These are phyloP conservation scores for Cyclocybe cylindracea DNA, from an alignment of 768 basidiomycete species.

Conservation along the genomic window DNA sequence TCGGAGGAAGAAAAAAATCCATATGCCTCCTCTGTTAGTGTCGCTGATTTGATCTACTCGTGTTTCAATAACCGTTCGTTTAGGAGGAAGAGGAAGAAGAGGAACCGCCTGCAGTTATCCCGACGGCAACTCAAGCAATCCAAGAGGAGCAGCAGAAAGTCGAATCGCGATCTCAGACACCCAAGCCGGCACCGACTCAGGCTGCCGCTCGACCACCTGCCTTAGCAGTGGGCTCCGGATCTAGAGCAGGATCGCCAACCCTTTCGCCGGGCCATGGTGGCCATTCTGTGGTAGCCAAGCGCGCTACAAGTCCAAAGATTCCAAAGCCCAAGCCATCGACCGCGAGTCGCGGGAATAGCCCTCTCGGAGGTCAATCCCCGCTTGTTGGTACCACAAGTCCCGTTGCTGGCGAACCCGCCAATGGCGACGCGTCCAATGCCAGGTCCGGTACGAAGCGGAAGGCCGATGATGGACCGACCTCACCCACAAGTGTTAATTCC, in stretches of 20 bases:
- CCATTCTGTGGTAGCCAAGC: conserved; percentile 78
- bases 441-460: conserved; percentile 45
- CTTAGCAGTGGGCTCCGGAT: conserved; percentile 26
- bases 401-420: conserved; percentile 22
- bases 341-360: conserved; percentile 59
- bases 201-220: conserved; percentile 27
- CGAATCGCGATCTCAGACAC: conserved; percentile 49
- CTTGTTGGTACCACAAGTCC: conserved; percentile 45
- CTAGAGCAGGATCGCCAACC: conserved; percentile 62
- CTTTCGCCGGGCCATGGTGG: conserved; percentile 62
- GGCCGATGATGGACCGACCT: conserved; percentile 41
- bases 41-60: neutral
- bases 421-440: conserved; percentile 11
- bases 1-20: conserved; percentile 85
- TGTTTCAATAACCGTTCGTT: conserved; percentile 8
- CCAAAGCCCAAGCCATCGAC: conserved; percentile 53
- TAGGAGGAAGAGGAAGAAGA: conserved; percentile 78
- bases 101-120: conserved; percentile 47
- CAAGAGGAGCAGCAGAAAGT: conserved; percentile 49
- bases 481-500: conserved; percentile 29
- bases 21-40: conserved; percentile 73
- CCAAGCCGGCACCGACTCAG: conserved; percentile 34
- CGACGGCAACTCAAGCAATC: conserved; percentile 40
- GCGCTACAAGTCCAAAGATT: conserved; percentile 80
- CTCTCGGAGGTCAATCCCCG: conserved; percentile 59